Evolutionary conservation across 352 stramenopile genomes (phyloP).

Genomic region (Discostella stelligera): DNA sequence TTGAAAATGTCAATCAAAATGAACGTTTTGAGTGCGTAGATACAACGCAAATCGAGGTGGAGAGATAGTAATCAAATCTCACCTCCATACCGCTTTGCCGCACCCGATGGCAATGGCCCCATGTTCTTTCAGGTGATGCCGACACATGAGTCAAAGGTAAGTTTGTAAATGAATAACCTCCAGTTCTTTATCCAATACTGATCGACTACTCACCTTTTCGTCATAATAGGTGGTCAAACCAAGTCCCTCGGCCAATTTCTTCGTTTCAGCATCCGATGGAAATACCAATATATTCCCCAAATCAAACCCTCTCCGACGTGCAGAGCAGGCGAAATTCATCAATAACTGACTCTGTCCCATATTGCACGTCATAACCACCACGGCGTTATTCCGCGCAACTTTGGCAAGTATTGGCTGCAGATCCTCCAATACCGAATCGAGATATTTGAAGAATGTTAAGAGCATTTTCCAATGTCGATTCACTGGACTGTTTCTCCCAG

Average conservation of each 20-base stretch:
- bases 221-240: slow-evolving; percentile 71
- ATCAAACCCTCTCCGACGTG: slow-evolving; percentile 56
- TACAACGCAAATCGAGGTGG: background rate
- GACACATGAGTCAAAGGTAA: background rate
- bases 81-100: slow-evolving; percentile 67
- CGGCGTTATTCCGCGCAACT: slow-evolving; percentile 56
- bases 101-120: slow-evolving; percentile 49
- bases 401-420: slow-evolving; percentile 61
- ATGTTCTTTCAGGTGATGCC: slow-evolving; percentile 26
- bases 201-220: slow-evolving; percentile 43
- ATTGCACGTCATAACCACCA: slow-evolving; percentile 78
- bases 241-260: slow-evolving; percentile 64
- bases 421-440: slow-evolving; percentile 54
- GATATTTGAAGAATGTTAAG: slow-evolving; percentile 51
- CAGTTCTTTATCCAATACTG: background rate
- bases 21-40: background rate
- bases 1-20: background rate
- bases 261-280: slow-evolving; percentile 66
- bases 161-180: background rate
- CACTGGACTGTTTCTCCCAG: slow-evolving; percentile 36
- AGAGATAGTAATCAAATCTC: background rate
- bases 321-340: slow-evolving; percentile 78
- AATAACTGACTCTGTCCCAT: slow-evolving; percentile 71
- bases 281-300: slow-evolving; percentile 78
- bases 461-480: slow-evolving; percentile 55